A percentile compares a stretch with the other conserved stretches of the same genome.
Evolutionary conservation across 139 green algal genomes (phyloP).

Genomic region (Picochlorum sp.): DNA sequence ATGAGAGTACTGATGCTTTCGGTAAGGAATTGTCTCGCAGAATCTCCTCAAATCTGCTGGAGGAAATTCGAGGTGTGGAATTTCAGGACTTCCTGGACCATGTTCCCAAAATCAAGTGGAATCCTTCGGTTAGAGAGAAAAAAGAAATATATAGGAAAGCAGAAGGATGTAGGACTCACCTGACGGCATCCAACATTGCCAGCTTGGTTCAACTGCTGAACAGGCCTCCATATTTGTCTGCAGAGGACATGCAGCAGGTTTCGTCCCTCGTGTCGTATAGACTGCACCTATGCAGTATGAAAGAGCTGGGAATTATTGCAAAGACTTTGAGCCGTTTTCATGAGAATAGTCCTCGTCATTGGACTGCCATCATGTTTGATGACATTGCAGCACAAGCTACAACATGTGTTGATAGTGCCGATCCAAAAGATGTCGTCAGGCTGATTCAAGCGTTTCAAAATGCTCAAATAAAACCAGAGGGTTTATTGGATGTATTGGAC

Average conservation of each 20-base stretch:
- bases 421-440: conserved; percentile 20
- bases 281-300: conserved; percentile 5
- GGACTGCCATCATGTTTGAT: conserved; percentile 3
- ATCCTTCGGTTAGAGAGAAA: too few species aligned
- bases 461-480: conserved; percentile 18
- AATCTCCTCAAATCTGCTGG: too few species aligned
- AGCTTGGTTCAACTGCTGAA: not conserved
- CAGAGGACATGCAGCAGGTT: not conserved
- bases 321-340: conserved; percentile 7
- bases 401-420: conserved; percentile 11
- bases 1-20: too few species aligned
- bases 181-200: too few species aligned
- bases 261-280: not conserved
- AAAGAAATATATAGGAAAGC: too few species aligned
- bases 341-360: not conserved
- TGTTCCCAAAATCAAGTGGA: too few species aligned
- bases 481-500: conserved; percentile 20
- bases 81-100: too few species aligned
- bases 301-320: conserved; percentile 20
- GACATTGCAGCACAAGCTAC: conserved; percentile 13
- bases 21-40: too few species aligned
- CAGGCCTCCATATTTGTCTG: conserved; percentile 1
- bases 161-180: too few species aligned
- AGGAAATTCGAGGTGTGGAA: too few species aligned
- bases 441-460: conserved; percentile 17